Evolutionary conservation across 2,329 filamentous ascomycete species (phyloP).

Genomic region (Cercospora sesami): DNA sequence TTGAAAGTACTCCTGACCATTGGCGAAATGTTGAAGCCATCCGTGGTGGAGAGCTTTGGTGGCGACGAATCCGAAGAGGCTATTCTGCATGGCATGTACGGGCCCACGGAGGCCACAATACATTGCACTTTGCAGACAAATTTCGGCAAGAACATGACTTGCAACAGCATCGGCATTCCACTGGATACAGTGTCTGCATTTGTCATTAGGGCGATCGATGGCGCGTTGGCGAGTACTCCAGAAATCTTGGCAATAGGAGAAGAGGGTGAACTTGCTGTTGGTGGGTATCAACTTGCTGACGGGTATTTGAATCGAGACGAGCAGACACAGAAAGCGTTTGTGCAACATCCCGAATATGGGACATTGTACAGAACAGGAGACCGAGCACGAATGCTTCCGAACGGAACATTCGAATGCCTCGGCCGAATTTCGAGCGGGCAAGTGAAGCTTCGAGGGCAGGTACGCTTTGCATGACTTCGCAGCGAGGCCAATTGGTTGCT

Average conservation of each 20-base stretch:
- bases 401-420: constrained; percentile 77
- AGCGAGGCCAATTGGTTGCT: not conserved
- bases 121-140: constrained; percentile 76
- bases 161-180: constrained; percentile 72
- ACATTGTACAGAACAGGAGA: constrained; percentile 82
- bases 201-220: constrained; percentile 50
- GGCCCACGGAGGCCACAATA: constrained; percentile 87
- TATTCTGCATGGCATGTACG: constrained; percentile 90
- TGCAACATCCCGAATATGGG: constrained; percentile 64
- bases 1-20: constrained; percentile 78
- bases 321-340: constrained; percentile 70
- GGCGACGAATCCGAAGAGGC: constrained; percentile 54
- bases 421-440: constrained; percentile 79
- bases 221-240: constrained; percentile 16
- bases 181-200: constrained; percentile 80
- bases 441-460: constrained; percentile 79
- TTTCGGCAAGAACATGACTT: constrained; percentile 58
- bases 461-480: not conserved
- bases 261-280: constrained; percentile 76
- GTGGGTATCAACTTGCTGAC: constrained; percentile 74
- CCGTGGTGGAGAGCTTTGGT: constrained; percentile 78
- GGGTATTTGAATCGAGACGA: constrained; percentile 80
- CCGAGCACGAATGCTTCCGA: constrained; percentile 66
- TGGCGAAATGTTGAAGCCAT: constrained; percentile 83
- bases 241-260: constrained; percentile 64